Conservation (phyloP, 2,329 filamentous ascomycete species). For the Curvularia verruculosa region DNA sequence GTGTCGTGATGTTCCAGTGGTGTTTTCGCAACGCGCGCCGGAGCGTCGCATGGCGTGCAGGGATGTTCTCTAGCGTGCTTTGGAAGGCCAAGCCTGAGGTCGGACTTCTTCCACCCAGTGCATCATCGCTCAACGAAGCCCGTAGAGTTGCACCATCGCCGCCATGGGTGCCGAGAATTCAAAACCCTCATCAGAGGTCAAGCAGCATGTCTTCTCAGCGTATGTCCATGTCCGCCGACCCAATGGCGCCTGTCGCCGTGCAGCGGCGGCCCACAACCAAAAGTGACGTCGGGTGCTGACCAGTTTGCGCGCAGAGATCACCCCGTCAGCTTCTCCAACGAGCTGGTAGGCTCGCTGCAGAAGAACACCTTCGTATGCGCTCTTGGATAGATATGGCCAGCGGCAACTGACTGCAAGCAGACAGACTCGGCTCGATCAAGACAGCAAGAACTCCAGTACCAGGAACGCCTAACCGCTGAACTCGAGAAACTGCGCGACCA, state of each 20-base stretch:
- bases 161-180: constrained; percentile 68
- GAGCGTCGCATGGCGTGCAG: constrained; percentile 18
- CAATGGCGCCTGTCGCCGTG: constrained; percentile 32
- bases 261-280: constrained; percentile 2
- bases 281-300: constrained; percentile 25
- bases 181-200: constrained; percentile 60
- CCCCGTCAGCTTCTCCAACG: constrained; percentile 75
- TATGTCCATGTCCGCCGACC: constrained; percentile 45
- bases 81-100: constrained; percentile 37
- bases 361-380: constrained; percentile 77
- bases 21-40: constrained; percentile 23
- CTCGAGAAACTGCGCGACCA: constrained; percentile 78
- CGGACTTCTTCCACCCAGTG: constrained; percentile 40
- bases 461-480: constrained; percentile 83
- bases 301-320: constrained; percentile 59
- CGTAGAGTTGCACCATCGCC: constrained; percentile 30
- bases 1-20: constrained; percentile 18
- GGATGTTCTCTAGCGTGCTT: constrained; percentile 28
- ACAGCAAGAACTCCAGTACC: constrained; percentile 83
- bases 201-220: constrained; percentile 68
- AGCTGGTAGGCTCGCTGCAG: constrained; percentile 82
- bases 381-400: neutral
- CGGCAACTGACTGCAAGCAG: constrained; percentile 54
- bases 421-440: constrained; percentile 86
- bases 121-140: constrained; percentile 34